Evolutionary conservation across 225 moss, liverwort and hornwort species (phyloP), one percentile per base, ranked within the genome.

Genomic region (Antitrichia curtipendula): DNA sequence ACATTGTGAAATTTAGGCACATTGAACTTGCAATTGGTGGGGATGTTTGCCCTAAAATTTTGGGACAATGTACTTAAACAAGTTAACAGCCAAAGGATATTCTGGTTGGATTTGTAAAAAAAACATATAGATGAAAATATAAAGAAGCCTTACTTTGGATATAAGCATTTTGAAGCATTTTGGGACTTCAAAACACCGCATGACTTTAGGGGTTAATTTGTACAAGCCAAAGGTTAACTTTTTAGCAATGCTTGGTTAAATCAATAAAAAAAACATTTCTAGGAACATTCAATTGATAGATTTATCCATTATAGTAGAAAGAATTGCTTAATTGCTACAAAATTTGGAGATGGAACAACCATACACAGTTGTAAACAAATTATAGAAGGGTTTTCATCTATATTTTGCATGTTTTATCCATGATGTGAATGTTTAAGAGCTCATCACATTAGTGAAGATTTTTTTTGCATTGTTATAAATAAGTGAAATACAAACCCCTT

Each of bases 111-210:
- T 62, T 32, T 32, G 32, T 17, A 32, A 3, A 36, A 34, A 19
- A 64, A 19, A 18, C n/a, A 9, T 10, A 10, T 19, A 19, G 10
- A 10, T 64, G 36, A 64, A 36, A 0, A 19, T 19, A 3, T 62
- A 8, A 16, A 0, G 27, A 27, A 13, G 60, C 7, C 20, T 11
- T 36, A 7, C 19, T 10, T 6, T 36, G 0, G 3, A 11, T 6
- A 11, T 0, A 0, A 36, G 10, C 20, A 36, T 11, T 65, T 36
- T 36, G 6, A 36, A 36, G 36, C 0, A 36, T 0, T 36, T 36
- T 20, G 11, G 20, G 6, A 65, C 36, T 3, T 65, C 6, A 65
- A 65, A 64, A 65, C 2, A 36, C 3, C 0, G 0, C 32, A 20
- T 0, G 3, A 10, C 10, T 10, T 10, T 20, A 36, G 10, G 19